Conservation (phyloP, 1,284 basidiomycete species). For the Porphyrellus sp. region DNA sequence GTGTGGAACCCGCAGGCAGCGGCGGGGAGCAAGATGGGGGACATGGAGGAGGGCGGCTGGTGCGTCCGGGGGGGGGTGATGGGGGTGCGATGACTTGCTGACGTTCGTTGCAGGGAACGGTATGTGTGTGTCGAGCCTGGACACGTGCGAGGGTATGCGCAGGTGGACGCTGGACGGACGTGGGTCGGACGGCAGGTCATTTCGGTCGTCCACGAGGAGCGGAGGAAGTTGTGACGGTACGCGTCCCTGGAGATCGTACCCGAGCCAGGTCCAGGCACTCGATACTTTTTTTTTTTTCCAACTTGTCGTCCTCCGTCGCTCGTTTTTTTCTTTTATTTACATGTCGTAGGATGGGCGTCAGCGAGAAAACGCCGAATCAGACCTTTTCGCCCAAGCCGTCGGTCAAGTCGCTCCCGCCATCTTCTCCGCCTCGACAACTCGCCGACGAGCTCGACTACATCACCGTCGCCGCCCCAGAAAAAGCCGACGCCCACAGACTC, state of each 20-base stretch:
- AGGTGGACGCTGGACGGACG: constrained; percentile 56
- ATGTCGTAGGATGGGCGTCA: background rate
- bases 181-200: constrained; percentile 77
- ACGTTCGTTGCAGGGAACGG: constrained; percentile 54
- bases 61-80: no score
- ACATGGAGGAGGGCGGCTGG: constrained; percentile 89
- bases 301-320: no score
- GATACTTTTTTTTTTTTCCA: no score
- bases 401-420: constrained; percentile 15
- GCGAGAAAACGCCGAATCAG: background rate
- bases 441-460: constrained; percentile 73
- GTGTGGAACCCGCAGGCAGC: constrained; percentile 83
- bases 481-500: background rate
- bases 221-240: background rate
- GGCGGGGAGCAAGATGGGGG: constrained; percentile 67
- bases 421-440: constrained; percentile 23
- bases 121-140: constrained; percentile 89
- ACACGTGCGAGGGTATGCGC: constrained; percentile 64
- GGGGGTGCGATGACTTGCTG: background rate
- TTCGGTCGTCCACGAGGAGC: background rate
- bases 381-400: constrained; percentile 5
- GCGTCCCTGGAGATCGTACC: no score
- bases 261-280: no score
- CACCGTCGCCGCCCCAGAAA: constrained; percentile 44
- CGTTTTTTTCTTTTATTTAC: background rate